Evolutionary conservation across 164 flowering plant genomes (phyloP), one percentile per base, ranked within the genome.

Genomic region (Sedum album): DNA sequence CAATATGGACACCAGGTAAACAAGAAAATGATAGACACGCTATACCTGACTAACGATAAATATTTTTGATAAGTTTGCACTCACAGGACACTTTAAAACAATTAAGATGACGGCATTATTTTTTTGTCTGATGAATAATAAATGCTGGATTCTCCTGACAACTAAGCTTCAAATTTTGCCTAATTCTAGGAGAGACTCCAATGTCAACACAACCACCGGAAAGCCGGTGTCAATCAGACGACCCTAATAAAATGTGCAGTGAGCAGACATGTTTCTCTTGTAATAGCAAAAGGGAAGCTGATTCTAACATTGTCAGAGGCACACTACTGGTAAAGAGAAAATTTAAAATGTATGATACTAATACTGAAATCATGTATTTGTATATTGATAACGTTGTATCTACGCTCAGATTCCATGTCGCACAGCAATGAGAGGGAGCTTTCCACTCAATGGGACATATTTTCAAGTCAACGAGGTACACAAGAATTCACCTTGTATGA

Each of bases 391-490:
- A 28, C 28, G 66, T 70, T 33, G 23, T 39, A 30, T 42, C 4
- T 35, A 66, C 75, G 65, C 69, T 44, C 86, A 91, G 97, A 89
- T 91, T 74, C 97, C 97, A 70, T 85, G 93, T 69, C 77, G 89
- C 67, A 89, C 97, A 49, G 95, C 97, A 70, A 89, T 91, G 95
- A 86, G 86, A 73, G 97, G 97, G 60, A 89, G 95, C 68, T 91
- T 91, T 75, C 97, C 97, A 20, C 88, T 95, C 9, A 95, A 95
- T 76, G 99, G 98, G 25, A 95, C 99, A 60, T 95, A 95, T 61
- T 95, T 95, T 69, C 99, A 95, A 80, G 96, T 90, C 8, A 95
- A 95, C 51, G 99, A 95, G 99, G 99, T 95, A 76, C 72, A 28
- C 28, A 18, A 31, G 60, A 51, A 13, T 62, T 61, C 31, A 26